A percentile compares a stretch with the other conserved stretches of the same genome.
Conservation (phyloP, 139 green algal genomes). For the Yamagishiella unicocca region DNA sequence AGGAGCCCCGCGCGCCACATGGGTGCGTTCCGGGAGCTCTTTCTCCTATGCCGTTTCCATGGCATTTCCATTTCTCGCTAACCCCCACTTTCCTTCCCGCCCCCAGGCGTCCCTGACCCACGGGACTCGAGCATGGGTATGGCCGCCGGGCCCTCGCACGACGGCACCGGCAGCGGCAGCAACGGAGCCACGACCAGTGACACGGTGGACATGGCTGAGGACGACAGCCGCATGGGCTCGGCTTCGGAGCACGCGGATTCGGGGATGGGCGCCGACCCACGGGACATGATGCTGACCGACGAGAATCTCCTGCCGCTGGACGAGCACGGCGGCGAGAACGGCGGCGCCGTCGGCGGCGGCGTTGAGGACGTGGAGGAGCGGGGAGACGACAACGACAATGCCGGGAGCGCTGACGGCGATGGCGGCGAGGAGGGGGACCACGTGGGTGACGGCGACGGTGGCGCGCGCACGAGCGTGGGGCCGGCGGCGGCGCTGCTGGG, state of each 20-base stretch:
- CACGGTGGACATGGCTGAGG: constrained; percentile 62
- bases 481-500: constrained; percentile 42
- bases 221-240: constrained; percentile 49
- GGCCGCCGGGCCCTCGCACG: constrained; percentile 48
- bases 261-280: constrained; percentile 28
- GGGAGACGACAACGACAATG: constrained; percentile 44
- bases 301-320: constrained; percentile 37
- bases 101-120: constrained; percentile 37
- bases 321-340: constrained; percentile 28
- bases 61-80: no score
- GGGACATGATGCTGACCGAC: constrained; percentile 23
- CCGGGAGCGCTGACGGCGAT: constrained; percentile 21
- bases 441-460: neutral
- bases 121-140: constrained; percentile 61
- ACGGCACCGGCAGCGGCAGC: constrained; percentile 37
- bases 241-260: constrained; percentile 18
- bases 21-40: no score
- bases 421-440: neutral
- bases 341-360: neutral
- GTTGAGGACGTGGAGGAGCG: constrained; percentile 9
- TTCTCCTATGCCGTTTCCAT: no score
- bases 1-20: constrained; percentile 14
- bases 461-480: constrained; percentile 27
- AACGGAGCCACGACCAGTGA: constrained; percentile 58
- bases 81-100: neutral